phyloP scores from a whole-genome alignment of 2,329 filamentous ascomycete genomes.

The Colletotrichum truncatum region DNA sequence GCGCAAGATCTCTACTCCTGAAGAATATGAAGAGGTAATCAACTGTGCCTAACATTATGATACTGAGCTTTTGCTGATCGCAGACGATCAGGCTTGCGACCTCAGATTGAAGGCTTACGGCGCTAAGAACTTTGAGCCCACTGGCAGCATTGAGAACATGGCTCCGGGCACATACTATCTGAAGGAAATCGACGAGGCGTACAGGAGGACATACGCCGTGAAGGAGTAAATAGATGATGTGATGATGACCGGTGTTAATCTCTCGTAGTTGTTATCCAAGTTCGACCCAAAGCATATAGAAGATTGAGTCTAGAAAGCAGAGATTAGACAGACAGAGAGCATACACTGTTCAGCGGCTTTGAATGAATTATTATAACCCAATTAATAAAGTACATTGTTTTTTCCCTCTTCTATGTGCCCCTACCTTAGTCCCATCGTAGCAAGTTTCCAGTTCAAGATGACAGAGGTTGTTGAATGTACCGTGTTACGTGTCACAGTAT shows the following conservation, averaged over 20 bases:
- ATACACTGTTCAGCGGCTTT: neutral
- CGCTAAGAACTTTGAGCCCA: neutral
- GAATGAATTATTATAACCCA: neutral
- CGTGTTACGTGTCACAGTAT: no score
- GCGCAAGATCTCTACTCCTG: neutral
- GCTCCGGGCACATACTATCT: slow-evolving; percentile 3
- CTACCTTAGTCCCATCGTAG: neutral
- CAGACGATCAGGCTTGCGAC: neutral
- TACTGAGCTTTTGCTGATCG: neutral
- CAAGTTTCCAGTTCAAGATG: no score
- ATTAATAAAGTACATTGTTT: neutral
- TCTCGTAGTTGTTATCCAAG: neutral
- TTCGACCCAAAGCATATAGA: neutral
- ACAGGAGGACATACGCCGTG: neutral
- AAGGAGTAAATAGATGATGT: neutral
- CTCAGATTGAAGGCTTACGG: slow-evolving; percentile 13
- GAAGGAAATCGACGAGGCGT: neutral
- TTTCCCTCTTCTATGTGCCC: neutral
- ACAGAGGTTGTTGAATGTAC: no score
- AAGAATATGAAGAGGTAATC: slow-evolving; percentile 8
- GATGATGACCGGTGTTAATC: neutral
- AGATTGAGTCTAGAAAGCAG: neutral
- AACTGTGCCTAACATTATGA: fast-evolving
- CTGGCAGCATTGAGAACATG: neutral
- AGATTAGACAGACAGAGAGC: neutral